phyloP scores from a whole-genome alignment of 257 asterid genomes.

The Rehmannia glutinosa region DNA sequence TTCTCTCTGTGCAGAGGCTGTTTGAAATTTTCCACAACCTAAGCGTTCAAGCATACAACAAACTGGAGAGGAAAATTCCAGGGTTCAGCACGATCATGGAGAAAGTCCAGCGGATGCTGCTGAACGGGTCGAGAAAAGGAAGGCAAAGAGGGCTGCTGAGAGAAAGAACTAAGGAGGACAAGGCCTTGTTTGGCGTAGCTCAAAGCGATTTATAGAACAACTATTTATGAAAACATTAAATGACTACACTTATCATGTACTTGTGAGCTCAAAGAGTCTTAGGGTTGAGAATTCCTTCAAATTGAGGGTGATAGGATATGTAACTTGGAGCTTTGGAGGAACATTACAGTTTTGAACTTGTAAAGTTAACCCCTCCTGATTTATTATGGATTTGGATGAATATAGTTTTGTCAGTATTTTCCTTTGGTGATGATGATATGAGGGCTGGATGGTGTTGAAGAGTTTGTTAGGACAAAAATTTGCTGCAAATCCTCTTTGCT shows the following conservation, averaged over 20 bases:
- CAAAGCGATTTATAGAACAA: neutral
- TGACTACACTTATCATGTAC: neutral
- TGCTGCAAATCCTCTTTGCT: too few species aligned
- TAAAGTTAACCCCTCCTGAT: neutral
- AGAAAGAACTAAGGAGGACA: constrained; percentile 35
- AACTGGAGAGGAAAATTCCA: constrained; percentile 47
- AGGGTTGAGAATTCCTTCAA: neutral
- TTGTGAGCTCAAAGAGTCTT: neutral
- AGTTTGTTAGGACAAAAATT: too few species aligned
- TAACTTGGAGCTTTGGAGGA: neutral
- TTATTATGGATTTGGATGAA: neutral
- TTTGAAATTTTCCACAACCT: constrained; percentile 39
- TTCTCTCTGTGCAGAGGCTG: constrained; percentile 37
- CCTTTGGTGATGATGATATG: too few species aligned
- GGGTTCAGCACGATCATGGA: constrained; percentile 59
- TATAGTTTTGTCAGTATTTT: too few species aligned
- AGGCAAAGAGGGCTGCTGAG: constrained; percentile 39
- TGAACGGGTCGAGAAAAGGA: constrained; percentile 27
- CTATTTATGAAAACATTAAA: neutral
- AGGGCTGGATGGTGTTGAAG: too few species aligned
- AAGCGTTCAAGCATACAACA: constrained; percentile 32
- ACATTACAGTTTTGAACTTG: constrained; percentile 8
- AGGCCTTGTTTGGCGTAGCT: neutral
- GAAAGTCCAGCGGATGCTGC: constrained; percentile 34
- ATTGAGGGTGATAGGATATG: neutral